Evolutionary conservation across 2,329 filamentous ascomycete genomes (phyloP).

Genomic region (Xylariaceae sp.): DNA sequence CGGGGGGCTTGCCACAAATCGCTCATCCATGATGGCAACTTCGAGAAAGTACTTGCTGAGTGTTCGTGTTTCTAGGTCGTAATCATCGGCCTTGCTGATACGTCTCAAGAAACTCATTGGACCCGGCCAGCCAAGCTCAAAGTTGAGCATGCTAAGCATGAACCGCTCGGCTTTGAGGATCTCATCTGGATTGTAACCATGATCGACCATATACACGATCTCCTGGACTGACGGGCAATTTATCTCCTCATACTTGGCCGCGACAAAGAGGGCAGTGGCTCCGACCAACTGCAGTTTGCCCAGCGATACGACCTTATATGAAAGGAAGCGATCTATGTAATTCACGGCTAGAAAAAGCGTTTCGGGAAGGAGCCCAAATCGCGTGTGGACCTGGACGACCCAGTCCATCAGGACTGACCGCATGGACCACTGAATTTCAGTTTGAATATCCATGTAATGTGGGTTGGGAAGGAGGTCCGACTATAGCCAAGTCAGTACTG

Average conservation of each 20-base stretch:
- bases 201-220: slow-evolving; percentile 98
- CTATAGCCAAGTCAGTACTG: slow-evolving; percentile 37
- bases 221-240: slow-evolving; percentile 93
- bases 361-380: slow-evolving; percentile 87
- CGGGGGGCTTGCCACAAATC: slow-evolving; percentile 85
- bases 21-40: slow-evolving; percentile 95
- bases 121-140: slow-evolving; percentile 95
- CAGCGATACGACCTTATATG: slow-evolving; percentile 89
- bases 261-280: slow-evolving; percentile 91
- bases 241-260: slow-evolving; percentile 98
- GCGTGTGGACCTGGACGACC: slow-evolving; percentile 92
- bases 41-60: slow-evolving; percentile 98
- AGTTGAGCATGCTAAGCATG: slow-evolving; percentile 95
- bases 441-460: slow-evolving; percentile 94
- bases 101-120: slow-evolving; percentile 97
- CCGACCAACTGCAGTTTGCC: slow-evolving; percentile 94
- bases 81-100: slow-evolving; percentile 98
- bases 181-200: slow-evolving; percentile 82
- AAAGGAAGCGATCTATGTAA: slow-evolving; percentile 95
- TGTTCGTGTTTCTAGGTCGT: slow-evolving; percentile 91
- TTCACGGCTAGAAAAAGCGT: slow-evolving; percentile 94
- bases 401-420: slow-evolving; percentile 95
- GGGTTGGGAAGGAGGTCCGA: slow-evolving; percentile 78
- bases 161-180: slow-evolving; percentile 96
- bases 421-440: slow-evolving; percentile 99